phyloP scores from a whole-genome alignment of 306 rosid genomes.

The Hippophae rhamnoides region DNA sequence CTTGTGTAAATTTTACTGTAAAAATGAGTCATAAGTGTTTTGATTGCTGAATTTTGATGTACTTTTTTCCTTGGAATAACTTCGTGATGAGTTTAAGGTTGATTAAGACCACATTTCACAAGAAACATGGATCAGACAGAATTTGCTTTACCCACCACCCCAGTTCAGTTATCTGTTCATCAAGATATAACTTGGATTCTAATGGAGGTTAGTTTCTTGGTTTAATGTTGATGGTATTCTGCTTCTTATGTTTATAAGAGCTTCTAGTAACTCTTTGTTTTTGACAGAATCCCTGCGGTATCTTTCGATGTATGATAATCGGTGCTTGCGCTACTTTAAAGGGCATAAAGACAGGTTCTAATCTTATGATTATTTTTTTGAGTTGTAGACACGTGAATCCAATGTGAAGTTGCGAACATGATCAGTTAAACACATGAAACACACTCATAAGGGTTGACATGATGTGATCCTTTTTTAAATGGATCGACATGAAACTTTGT shows the following conservation, averaged over 20 bases:
- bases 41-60: neutral
- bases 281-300: slow-evolving; percentile 73
- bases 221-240: slow-evolving; percentile 8
- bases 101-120: slow-evolving; percentile 84
- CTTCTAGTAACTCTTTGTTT: slow-evolving; percentile 3
- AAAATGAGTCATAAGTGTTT: neutral
- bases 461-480: no score
- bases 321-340: slow-evolving; percentile 85
- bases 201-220: slow-evolving; percentile 48
- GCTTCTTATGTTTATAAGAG: slow-evolving; percentile 2
- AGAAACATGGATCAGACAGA: slow-evolving; percentile 86
- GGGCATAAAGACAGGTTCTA: slow-evolving; percentile 87
- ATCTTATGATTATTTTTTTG: neutral
- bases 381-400: no score
- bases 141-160: slow-evolving; percentile 94
- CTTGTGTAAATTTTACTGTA: neutral
- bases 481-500: no score
- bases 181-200: slow-evolving; percentile 73
- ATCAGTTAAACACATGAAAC: no score
- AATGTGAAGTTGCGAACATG: no score
- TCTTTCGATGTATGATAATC: slow-evolving; percentile 88
- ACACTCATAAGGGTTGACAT: no score
- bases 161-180: slow-evolving; percentile 87
- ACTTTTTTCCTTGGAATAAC: neutral
- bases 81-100: slow-evolving; percentile 42